A percentile compares a stretch with the other conserved stretches of the same genome.
These are phyloP conservation scores for Entophlyctis luteolus DNA, from an alignment of 192 early-diverging fungal genomes.

Conservation along the genomic window DNA sequence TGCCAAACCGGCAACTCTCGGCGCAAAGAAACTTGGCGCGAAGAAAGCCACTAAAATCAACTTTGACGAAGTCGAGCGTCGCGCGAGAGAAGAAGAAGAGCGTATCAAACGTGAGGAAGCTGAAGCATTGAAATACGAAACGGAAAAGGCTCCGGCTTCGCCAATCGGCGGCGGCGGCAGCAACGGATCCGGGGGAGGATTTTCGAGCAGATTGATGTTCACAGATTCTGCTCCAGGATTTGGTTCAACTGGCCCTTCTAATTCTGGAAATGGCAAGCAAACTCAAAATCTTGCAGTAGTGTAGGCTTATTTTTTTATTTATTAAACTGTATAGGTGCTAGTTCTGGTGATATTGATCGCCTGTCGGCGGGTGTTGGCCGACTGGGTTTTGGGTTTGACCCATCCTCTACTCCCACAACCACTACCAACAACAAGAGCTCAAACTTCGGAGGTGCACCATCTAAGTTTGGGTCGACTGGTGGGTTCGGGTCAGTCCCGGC, in stretches of 20 bases:
- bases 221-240: slow-evolving; percentile 23
- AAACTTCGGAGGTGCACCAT: no score
- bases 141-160: slow-evolving; percentile 26
- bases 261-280: no score
- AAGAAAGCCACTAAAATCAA: slow-evolving; percentile 80
- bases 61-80: slow-evolving; percentile 89
- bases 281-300: no score
- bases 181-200: not conserved
- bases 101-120: slow-evolving; percentile 47
- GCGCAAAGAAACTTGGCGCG: slow-evolving; percentile 76
- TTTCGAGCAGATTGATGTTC: slow-evolving; percentile 50
- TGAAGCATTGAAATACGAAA: slow-evolving; percentile 27
- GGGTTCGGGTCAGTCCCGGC: slow-evolving; percentile 53
- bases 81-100: slow-evolving; percentile 81
- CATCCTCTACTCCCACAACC: not conserved
- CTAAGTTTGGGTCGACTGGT: no score
- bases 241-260: no score
- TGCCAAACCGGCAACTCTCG: slow-evolving; percentile 24
- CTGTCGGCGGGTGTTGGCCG: slow-evolving; percentile 18
- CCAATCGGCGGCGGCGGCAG: slow-evolving; percentile 16
- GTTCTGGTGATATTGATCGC: slow-evolving; percentile 12
- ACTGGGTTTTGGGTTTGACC: slow-evolving; percentile 34
- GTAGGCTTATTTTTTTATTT: no score
- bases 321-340: no score
- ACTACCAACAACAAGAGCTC: no score